Evolutionary conservation across 257 asterid genomes (phyloP), one percentile per base, ranked within the genome.

Genomic region (Anisodus tanguticus): DNA sequence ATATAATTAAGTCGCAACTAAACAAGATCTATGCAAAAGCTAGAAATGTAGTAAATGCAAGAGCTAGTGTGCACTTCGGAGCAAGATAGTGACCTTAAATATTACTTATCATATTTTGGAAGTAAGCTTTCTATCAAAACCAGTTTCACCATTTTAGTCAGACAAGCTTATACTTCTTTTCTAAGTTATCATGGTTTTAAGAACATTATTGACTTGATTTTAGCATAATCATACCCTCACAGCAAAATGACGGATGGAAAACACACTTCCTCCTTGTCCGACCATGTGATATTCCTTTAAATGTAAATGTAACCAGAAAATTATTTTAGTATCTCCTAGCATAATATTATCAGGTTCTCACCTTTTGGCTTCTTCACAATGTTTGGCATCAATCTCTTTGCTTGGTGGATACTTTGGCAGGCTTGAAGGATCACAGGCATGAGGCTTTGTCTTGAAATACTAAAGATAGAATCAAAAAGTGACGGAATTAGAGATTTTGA

Each of bases 371-470:
- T 94, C 98, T 87, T 97, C 98, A 0, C 89, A 94, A 45, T 90
- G 92, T 82, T 96, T 96, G 51, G 92, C 93, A 88, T 97, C 98
- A 22, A 97, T 97, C 91, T 97, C 99, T 89, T 97, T 97, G 88
- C 98, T 93, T 17, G 99, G 99, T 39, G 98, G 93, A 83, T 97
- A 97, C 87, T 91, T 92, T 3, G 99, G 99, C 87, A 97, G 85
- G 91, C 96, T 92, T 45, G 95, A 93, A 5, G 99, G 99, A 80
- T 95, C 99, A 84, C 99, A 94, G 58, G 99, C 97, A 62, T 87
- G 87, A 37, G 99, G 99, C 91, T 88, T 93, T 22, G 95, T 90
- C 95, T 88, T 93, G 94, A 97, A 97, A 85, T 93, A 97, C 99
- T 97, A 89, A 88, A 60, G n/a, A 87, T 70, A 43, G 72, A 71